phyloP scores from a whole-genome alignment of 768 basidiomycete genomes.

The Hygrocybe coccinea region DNA sequence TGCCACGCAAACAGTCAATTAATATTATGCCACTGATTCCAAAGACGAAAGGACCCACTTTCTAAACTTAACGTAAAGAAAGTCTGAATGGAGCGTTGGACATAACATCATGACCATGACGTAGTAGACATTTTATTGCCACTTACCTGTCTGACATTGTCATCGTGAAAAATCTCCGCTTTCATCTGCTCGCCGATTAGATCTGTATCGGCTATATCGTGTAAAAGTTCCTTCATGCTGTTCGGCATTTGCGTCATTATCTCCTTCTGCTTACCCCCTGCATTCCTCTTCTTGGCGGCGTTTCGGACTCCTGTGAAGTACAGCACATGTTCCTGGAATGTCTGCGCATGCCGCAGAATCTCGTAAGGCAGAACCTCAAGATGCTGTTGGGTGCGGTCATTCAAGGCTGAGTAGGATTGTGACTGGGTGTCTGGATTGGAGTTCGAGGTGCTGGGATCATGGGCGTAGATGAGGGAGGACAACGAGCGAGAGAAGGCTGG shows the following conservation, averaged over 20 bases:
- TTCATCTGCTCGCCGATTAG: slow-evolving; percentile 28
- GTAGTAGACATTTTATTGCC: background rate
- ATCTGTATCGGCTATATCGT: slow-evolving; percentile 32
- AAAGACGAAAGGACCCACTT: slow-evolving; percentile 16
- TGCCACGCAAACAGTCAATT: background rate
- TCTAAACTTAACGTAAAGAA: slow-evolving; percentile 32
- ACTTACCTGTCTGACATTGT: slow-evolving; percentile 30
- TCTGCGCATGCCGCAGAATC: slow-evolving; percentile 28
- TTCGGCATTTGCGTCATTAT: slow-evolving; percentile 22
- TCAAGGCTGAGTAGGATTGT: background rate
- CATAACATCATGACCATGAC: background rate
- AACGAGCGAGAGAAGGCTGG: no score
- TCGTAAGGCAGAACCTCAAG: slow-evolving; percentile 32
- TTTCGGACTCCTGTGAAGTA: slow-evolving; percentile 27
- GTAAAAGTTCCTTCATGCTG: slow-evolving; percentile 28
- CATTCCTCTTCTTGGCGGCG: background rate
- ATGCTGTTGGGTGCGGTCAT: slow-evolving; percentile 18
- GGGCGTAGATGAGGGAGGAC: background rate
- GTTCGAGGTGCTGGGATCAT: background rate
- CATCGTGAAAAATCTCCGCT: slow-evolving; percentile 31
- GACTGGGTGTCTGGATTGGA: background rate
- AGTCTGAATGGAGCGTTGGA: slow-evolving; percentile 16
- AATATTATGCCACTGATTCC: no score
- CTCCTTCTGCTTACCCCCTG: background rate
- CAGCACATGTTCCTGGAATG: slow-evolving; percentile 30